phyloP scores from a whole-genome alignment of 208 protist species.

The Herpetomonas tarakana region DNA sequence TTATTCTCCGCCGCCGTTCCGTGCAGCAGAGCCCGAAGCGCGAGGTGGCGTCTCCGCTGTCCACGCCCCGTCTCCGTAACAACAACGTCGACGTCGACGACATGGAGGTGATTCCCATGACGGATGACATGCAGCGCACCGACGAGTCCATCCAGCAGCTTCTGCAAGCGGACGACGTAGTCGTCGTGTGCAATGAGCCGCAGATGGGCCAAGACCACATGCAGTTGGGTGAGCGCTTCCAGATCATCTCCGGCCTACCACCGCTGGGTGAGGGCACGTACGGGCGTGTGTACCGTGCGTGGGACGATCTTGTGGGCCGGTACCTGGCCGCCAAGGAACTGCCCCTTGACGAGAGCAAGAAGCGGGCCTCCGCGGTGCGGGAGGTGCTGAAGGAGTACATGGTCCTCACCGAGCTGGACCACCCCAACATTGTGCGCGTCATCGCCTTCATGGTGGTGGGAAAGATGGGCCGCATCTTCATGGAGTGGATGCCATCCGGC shows the following conservation, averaged over 20 bases:
- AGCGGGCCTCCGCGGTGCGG: constrained; percentile 21
- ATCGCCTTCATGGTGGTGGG: constrained; percentile 57
- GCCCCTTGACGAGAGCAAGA: constrained; percentile 30
- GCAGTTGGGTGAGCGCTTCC: constrained; percentile 48
- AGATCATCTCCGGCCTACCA: constrained; percentile 26
- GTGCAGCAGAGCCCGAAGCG: neutral
- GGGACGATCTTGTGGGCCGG: constrained; percentile 48
- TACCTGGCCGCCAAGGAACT: constrained; percentile 75
- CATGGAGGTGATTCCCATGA: neutral
- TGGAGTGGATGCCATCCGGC: constrained; percentile 76
- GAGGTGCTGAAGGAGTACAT: constrained; percentile 71
- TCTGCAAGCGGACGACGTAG: constrained; percentile 49
- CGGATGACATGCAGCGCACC: neutral
- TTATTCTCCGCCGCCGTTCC: neutral
- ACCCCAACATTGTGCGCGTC: constrained; percentile 69
- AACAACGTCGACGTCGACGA: neutral
- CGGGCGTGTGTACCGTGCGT: constrained; percentile 52
- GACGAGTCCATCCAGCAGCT: constrained; percentile 24
- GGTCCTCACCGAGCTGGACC: constrained; percentile 51
- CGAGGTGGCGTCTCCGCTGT: neutral
- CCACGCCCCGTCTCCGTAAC: neutral
- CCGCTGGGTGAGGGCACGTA: constrained; percentile 47
- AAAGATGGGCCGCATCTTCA: constrained; percentile 52
- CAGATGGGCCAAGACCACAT: constrained; percentile 34
- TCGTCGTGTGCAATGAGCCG: constrained; percentile 62